Base-by-base conservation (phyloP, 1,284 basidiomycete genomes). In the Tylopilus sp. region DNA sequence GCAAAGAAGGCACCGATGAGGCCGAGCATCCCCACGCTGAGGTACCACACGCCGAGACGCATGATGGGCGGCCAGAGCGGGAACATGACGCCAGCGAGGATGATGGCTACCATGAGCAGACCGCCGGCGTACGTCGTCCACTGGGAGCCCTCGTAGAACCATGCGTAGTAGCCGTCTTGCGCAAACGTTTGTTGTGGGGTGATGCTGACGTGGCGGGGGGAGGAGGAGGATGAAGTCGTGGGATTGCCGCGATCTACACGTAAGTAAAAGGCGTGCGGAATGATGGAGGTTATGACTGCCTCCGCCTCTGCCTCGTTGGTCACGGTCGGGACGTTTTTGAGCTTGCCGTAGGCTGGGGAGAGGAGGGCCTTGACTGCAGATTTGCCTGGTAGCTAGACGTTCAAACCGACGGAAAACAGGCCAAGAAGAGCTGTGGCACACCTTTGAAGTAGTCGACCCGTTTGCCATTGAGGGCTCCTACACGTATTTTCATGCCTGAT, bases 51-150 rank as follows among this genome's bases (percentile, higher is more conserved):
- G 34, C 96, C 96, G 36, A 96, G 75, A n/a, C 96, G 79, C 78
- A 99, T 84, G 59, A 83, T 84, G 38, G 86, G 82, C 2, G 96
- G 96, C 96, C 97, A 99, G 13, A 99, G 80, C 1, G 96, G 96
- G 81, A 98, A 99, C 93, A 99, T 97, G 65, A 98, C 96, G 2
- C 91, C 95, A 1, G 90, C 95, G 38, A 99, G 84, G 77, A 99
- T 93, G 63, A 97, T 76, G 28, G 78, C 83, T 48, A 99, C 93
- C 91, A 99, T 95, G 29, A 85, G 84, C 19, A 89, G 74, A 11
- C 92, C 96, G 31, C 93, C 92, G n/a, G 94, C 79, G 62, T 96
- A 94, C 12, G 91, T 93, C 56, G 86, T 92, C 77, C 93, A 86
- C 65, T 97, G 93, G 3, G 89, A 89, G 34, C 94, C 93, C 56